A percentile compares a stretch with the other conserved stretches of the same genome.
Conservation (phyloP, 371 early-diverging fungal species). For the Apophysomyces trapeziformis region DNA sequence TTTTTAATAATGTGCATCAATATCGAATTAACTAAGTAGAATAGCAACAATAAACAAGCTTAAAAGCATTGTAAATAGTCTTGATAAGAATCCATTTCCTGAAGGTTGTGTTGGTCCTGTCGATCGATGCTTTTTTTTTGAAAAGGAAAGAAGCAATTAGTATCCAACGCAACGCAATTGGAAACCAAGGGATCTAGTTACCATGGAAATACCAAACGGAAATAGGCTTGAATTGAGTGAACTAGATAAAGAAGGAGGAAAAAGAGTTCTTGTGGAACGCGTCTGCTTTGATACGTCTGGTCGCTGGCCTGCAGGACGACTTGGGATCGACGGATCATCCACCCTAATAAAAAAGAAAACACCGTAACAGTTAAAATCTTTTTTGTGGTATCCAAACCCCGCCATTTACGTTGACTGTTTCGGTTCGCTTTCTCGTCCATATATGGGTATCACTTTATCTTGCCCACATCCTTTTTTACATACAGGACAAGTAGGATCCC, state of each 20-base stretch:
- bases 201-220: constrained; percentile 63
- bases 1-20: neutral
- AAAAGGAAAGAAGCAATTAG: neutral
- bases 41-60: constrained; percentile 14
- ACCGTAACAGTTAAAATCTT: neutral
- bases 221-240: constrained; percentile 54
- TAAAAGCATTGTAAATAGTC: constrained; percentile 2
- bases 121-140: neutral
- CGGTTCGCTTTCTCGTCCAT: constrained; percentile 74
- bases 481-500: constrained; percentile 60
- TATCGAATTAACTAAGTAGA: constrained; percentile 3
- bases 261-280: constrained; percentile 42
- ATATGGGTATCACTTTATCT: constrained; percentile 79
- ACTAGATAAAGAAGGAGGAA: constrained; percentile 48
- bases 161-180: constrained; percentile 5
- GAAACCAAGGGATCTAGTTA: constrained; percentile 16
- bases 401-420: constrained; percentile 67
- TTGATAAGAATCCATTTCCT: constrained; percentile 16
- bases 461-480: constrained; percentile 80
- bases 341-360: neutral
- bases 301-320: constrained; percentile 72
- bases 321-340: constrained; percentile 58
- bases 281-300: constrained; percentile 63
- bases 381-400: neutral
- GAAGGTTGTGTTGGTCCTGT: neutral